Percentiles rank a stretch among this genome's conserved stretches.
Evolutionary conservation across 352 stramenopile genomes (phyloP).

Genomic region (Phytophthora foliorum): DNA sequence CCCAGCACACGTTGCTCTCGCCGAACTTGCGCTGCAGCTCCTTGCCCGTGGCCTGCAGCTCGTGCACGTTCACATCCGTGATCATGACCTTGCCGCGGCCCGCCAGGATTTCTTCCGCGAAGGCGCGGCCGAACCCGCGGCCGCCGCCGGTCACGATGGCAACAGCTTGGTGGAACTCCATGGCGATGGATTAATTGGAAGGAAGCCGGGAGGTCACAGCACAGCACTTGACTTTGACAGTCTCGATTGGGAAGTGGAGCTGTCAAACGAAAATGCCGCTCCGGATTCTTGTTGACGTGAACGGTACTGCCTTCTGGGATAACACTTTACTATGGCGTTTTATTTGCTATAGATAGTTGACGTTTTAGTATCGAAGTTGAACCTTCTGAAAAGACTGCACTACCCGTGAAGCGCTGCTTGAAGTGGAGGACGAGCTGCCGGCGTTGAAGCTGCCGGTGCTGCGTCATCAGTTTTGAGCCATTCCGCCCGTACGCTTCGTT

Average conservation of each 20-base stretch:
- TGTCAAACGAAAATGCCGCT: not conserved
- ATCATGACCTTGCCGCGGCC: conserved; percentile 72
- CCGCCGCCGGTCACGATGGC: conserved; percentile 80
- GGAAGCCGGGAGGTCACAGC: not conserved
- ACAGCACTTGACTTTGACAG: conserved; percentile 16
- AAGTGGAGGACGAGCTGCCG: conserved; percentile 8
- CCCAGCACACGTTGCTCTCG: conserved; percentile 65
- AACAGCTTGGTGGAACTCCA: conserved; percentile 71
- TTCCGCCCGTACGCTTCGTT: not conserved
- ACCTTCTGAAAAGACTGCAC: conserved; percentile 10
- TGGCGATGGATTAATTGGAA: conserved; percentile 22
- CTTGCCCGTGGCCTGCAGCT: conserved; percentile 67
- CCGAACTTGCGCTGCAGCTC: conserved; percentile 64
- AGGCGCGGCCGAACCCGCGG: conserved; percentile 72
- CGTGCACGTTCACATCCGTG: conserved; percentile 77
- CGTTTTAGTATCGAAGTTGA: not conserved
- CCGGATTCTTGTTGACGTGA: conserved; percentile 34
- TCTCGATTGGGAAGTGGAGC: conserved; percentile 30
- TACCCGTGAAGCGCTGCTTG: conserved; percentile 1
- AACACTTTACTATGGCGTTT: not conserved
- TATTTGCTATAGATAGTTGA: not conserved
- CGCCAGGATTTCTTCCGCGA: conserved; percentile 64
- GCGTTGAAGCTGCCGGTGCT: conserved; percentile 27
- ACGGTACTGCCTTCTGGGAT: conserved; percentile 21
- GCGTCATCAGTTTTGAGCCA: conserved; percentile 31